Evolutionary conservation across 257 asterid species (phyloP).

Genomic region (Avicennia marina): DNA sequence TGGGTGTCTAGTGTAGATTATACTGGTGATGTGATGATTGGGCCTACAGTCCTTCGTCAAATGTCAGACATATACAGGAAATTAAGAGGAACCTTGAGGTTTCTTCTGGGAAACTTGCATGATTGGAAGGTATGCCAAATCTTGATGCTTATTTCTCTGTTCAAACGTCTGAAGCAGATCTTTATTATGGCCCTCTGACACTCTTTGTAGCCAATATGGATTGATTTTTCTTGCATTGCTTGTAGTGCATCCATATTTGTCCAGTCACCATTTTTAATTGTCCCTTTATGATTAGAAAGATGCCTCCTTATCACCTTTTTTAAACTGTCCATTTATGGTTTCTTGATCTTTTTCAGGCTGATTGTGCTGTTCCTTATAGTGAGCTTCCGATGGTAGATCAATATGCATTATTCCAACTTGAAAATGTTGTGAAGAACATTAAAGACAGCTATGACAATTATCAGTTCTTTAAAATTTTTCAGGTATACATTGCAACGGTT

Average conservation of each 20-base stretch:
- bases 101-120: slow-evolving; percentile 89
- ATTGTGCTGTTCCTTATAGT: slow-evolving; percentile 60
- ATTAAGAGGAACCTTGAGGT: slow-evolving; percentile 93
- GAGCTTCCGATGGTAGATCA: slow-evolving; percentile 88
- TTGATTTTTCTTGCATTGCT: too few relatives aligned
- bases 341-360: slow-evolving; percentile 45
- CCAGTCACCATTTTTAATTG: neutral
- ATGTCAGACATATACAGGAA: slow-evolving; percentile 93
- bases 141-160: slow-evolving; percentile 9
- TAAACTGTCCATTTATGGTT: neutral
- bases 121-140: slow-evolving; percentile 85
- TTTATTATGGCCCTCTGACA: too few relatives aligned
- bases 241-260: too few relatives aligned
- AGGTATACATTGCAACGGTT: slow-evolving; percentile 41
- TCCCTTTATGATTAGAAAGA: neutral
- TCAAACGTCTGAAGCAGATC: too few relatives aligned
- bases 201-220: too few relatives aligned
- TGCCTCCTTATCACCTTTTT: neutral
- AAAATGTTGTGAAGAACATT: slow-evolving; percentile 64
- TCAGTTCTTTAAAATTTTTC: slow-evolving; percentile 93
- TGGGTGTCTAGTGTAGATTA: slow-evolving; percentile 99
- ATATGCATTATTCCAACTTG: slow-evolving; percentile 87
- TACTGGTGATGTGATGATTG: slow-evolving; percentile 80
- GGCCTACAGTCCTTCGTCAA: slow-evolving; percentile 89
- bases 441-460: slow-evolving; percentile 79